These are phyloP conservation scores for Pleochaeta shiraiana DNA, from an alignment of 2,329 filamentous ascomycete species.

Conservation along the genomic window DNA sequence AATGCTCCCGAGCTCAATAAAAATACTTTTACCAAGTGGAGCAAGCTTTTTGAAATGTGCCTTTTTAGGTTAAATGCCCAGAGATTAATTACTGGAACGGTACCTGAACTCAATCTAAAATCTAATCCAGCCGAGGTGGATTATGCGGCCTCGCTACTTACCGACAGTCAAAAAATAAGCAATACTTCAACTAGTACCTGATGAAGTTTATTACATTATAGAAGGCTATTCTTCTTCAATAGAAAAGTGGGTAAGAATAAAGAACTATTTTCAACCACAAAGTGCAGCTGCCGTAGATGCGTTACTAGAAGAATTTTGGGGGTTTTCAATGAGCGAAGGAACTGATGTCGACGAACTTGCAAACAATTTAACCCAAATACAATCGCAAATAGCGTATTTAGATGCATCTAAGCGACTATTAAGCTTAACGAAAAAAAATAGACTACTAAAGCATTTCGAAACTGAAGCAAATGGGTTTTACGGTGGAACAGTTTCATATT, in stretches of 20 bases:
- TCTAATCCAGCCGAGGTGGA: no score
- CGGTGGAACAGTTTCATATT: neutral
- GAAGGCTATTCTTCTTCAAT: neutral
- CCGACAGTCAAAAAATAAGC: no score
- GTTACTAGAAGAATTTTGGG: neutral
- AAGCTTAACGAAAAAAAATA: neutral
- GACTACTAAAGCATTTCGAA: neutral
- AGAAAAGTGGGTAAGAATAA: neutral
- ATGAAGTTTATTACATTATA: neutral
- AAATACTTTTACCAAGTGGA: neutral
- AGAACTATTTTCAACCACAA: neutral
- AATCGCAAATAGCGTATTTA: neutral
- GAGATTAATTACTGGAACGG: neutral
- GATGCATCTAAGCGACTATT: neutral
- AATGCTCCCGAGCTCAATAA: neutral
- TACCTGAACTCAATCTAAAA: no score
- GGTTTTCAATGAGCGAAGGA: neutral
- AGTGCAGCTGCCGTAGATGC: neutral
- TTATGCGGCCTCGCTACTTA: no score
- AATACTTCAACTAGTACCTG: neutral
- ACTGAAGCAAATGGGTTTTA: neutral
- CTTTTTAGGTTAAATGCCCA: neutral
- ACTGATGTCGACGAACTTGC: neutral
- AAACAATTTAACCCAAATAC: neutral
- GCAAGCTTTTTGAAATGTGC: neutral